Evolutionary conservation across 2,329 filamentous ascomycete species (phyloP).

Genomic region (Hypomyces perniciosus): DNA sequence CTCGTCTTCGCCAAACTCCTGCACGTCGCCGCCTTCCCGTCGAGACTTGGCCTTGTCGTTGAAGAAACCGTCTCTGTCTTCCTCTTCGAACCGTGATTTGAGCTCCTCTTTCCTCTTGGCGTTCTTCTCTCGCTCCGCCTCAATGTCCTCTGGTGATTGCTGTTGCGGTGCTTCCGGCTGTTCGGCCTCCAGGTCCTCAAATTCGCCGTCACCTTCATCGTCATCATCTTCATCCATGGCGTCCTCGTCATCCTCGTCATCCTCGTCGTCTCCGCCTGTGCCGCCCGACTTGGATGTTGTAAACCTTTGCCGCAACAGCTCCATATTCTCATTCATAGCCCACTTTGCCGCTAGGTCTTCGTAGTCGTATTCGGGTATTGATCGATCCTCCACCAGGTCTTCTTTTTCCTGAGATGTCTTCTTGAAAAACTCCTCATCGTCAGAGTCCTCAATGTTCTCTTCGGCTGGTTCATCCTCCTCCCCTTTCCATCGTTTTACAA

Average conservation of each 20-base stretch:
- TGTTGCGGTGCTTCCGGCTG: constrained; percentile 34
- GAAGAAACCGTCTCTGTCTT: constrained; percentile 92
- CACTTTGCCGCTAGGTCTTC: constrained; percentile 77
- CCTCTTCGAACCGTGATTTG: constrained; percentile 90
- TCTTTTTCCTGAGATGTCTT: constrained; percentile 59
- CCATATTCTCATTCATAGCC: constrained; percentile 72
- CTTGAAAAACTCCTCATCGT: constrained; percentile 60
- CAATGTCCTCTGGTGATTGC: constrained; percentile 51
- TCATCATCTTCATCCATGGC: constrained; percentile 52
- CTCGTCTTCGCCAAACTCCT: constrained; percentile 93
- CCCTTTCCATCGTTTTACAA: constrained; percentile 74
- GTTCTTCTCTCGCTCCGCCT: constrained; percentile 84
- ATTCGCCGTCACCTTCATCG: constrained; percentile 67
- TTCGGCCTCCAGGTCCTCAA: constrained; percentile 68
- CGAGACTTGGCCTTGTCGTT: constrained; percentile 80
- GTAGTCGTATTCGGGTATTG: constrained; percentile 75
- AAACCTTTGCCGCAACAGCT: constrained; percentile 68
- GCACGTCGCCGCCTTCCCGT: constrained; percentile 59
- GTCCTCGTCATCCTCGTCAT: constrained; percentile 39
- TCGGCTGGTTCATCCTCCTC: constrained; percentile 50
- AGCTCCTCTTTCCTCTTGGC: constrained; percentile 91
- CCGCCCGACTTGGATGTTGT: constrained; percentile 56
- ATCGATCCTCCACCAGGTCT: constrained; percentile 72
- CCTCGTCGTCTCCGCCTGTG: constrained; percentile 22
- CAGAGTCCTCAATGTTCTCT: constrained; percentile 52